Evolutionary conservation across 2,329 filamentous ascomycete genomes (phyloP), one percentile per base, ranked within the genome.

Genomic region (Tothia fuscella): DNA sequence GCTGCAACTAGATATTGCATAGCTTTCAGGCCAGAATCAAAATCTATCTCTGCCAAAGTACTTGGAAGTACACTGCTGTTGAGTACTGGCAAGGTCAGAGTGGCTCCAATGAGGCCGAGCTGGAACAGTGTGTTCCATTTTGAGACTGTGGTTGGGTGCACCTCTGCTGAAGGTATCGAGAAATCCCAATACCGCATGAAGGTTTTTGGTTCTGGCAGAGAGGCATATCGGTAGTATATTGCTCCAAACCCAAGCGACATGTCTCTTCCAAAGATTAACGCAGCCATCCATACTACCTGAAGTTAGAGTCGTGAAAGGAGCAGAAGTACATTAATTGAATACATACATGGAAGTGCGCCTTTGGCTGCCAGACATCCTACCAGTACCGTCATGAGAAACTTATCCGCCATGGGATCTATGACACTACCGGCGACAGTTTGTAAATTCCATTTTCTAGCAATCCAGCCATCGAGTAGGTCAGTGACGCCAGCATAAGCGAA

Each of bases 131-230:
- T 98, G 62, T 98, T 98, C 61, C 87, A 61, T 53, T 93, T 93
- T 62, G 81, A 87, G 47, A 93, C 84, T 1, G 73, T 80, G 0
- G 85, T 91, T 1, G 85, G 85, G 46, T 77, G 80, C 5, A 93
- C 85, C 61, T 91, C 84, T 3, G 85, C 85, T 29, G 79, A 84
- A 2, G 85, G 91, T 12, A 98, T 72, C 3, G 83, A 89, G 57
- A 98, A 96, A 62, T 98, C 91, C 91, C 91, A 98, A 63, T 96
- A 98, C 14, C 91, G 71, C 14, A 74, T 65, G 61, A 95, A 84
- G 0, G 91, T 96, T 64, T 96, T 96, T 2, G 91, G 91, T 0
- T 84, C 80, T 0, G 91, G 91, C 5, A 98, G 72, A 2, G 85
- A 93, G 50, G 95, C 93, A 75, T 86, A 96, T 48, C 91, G 81